Evolutionary conservation across 2,329 filamentous ascomycete genomes (phyloP), one percentile per base, ranked within the genome.

Genomic region (Talaromyces sp.): DNA sequence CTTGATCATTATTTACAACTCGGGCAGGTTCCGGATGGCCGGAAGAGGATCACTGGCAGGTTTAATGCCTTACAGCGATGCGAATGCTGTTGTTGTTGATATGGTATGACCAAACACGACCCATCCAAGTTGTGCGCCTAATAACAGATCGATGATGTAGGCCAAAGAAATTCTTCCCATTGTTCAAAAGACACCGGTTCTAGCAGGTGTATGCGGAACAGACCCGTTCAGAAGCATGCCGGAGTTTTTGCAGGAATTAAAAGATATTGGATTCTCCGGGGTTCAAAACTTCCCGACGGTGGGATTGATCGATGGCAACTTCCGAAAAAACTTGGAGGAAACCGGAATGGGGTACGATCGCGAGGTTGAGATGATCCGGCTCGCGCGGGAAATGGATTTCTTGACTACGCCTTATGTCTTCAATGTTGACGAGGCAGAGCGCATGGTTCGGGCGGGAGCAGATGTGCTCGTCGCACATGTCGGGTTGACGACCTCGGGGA

Each of bases 261-360:
- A 82, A 58, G 80, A 80, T 1, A 72, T 88, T 17, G 88, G 88
- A 0, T 89, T 90, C 64, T 82, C 83, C 1, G 88, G 88, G 1
- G 81, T 90, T 14, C 88, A 90, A 71, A 90, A 90, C 67, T 90
- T 90, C 69, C 88, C 88, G 0, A 90, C 88, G 0, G 87, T 90
- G 1, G 88, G 88, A 0, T 75, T 90, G 24, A 86, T 90, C 38
- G 88, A 90, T 70, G 87, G 86, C 1, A 79, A 79, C 13, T 90
- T 90, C 69, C 81, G 88, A 13, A 79, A 80, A 24, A 86, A 87
- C 64, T 78, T 91, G 1, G 88, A 90, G 69, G 87, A 89, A 71
- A 90, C 87, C 1, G 87, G 84, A 9, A 90, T 90, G 86, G 83
- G 84, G 1, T 90, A 86, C 67, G 82, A 81, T 17, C 74, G 80